Evolutionary conservation across 208 protist genomes (phyloP), one percentile per base, ranked within the genome.

Genomic region (Vickermania spadyakhi): DNA sequence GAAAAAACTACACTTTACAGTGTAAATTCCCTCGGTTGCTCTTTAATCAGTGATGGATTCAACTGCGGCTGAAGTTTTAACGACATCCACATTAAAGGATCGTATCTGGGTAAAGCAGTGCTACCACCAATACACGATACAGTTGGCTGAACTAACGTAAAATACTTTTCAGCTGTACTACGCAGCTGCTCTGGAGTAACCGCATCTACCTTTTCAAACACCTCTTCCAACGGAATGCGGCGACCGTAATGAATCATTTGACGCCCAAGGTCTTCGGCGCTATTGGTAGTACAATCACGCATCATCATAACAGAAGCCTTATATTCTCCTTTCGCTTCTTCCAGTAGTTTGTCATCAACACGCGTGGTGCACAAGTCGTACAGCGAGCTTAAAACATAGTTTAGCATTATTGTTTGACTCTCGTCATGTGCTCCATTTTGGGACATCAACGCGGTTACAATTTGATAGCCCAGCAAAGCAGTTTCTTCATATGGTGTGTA

Each of bases 241-340:
- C 80, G 77, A 21, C 86, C 86, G 60, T 83, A 85, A 69, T 91
- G 86, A 62, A 99, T 94, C 74, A 99, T 87, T 74, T 99, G 96
- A 18, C 97, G 77, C n/a, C 98, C 98, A 30, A 99, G 88, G 54
- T 98, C 97, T 71, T 99, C 96, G 11, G 84, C 83, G 50, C 94
- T 84, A 58, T 96, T 84, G 23, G 87, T 94, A n/a, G 93, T 97
- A 62, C 91, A 94, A 70, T 99, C 97, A 21, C 96, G 79, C 77
- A 93, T 88, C 82, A 97, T 86, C 70, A 98, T 79, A 25, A 96
- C 62, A 14, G 76, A 84, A 2, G 89, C 73, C 79, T 98, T 97
- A 72, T 96, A 91, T 72, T 97, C 86, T 56, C 81, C 77, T 80
- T 98, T 98, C 31, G 93, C 96, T 62, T 92, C 74, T 72, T 95